Base-by-base conservation (phyloP, 2,329 filamentous ascomycete genomes). In the Sarocladiaceae sp. region DNA sequence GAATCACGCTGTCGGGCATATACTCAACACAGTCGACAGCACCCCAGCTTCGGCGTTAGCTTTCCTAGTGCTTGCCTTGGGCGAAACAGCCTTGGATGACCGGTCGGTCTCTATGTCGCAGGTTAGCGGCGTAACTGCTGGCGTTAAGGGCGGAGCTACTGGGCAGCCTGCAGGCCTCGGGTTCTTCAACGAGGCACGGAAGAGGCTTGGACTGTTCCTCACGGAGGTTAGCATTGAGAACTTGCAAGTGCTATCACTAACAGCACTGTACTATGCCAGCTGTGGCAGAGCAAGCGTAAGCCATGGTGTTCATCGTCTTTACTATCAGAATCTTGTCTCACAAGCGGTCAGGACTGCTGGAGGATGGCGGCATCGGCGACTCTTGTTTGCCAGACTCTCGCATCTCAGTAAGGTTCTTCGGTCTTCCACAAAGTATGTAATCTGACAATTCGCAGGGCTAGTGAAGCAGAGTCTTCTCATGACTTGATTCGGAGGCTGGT, bases 111-210 rank as follows among this genome's bases (percentile, higher is more conserved):
- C 76, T 3, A 60, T 76, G 32, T 61, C 64, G 37, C 53, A 59
- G 5, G 60, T 67, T 43, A 65, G 72, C 31, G 67, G 69, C 11
- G 64, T 65, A 2, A 57, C 66, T 2, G 76, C 75, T 51, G 75
- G 76, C 3, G 61, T 80, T 19, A 69, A 70, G 32, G 76, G 76
- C 11, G 74, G 75, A 1, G 67, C 69, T 2, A 51, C 58, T 2
- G 62, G 66, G 12, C 63, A 62, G 15, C 78, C 78, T 2, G 78
- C 79, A 0, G 79, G 79, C 1, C 55, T 82, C 3, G 66, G 67
- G 1, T 67, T 80, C 27, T 82, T 82, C 59, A 82, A 82, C 49
- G 78, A 82, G 57, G 79, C 77, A 13, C 67, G 78, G 42, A 71
- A 69, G 47, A 66, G 76, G n/a, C 67, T 81, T 54, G 78, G 79